Evolutionary conservation across 768 basidiomycete genomes (phyloP).

Genomic region (Auricularia auricula-judae): DNA sequence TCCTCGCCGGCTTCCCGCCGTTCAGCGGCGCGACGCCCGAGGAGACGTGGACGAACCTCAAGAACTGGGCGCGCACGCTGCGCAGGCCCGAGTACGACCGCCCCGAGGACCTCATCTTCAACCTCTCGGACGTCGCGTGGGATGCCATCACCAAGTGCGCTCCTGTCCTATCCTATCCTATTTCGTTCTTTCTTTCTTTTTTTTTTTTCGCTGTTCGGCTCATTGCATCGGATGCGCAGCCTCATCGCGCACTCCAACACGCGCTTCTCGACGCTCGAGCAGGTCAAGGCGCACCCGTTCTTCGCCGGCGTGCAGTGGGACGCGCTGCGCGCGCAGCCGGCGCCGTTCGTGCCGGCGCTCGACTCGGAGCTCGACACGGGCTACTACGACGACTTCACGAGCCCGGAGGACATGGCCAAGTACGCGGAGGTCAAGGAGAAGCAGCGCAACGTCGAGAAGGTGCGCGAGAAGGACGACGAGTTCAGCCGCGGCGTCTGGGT

Average conservation of each 20-base stretch:
- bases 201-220: too few species aligned
- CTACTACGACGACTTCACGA: slow-evolving; percentile 88
- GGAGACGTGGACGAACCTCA: slow-evolving; percentile 98
- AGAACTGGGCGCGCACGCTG: slow-evolving; percentile 92
- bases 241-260: slow-evolving; percentile 81
- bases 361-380: slow-evolving; percentile 93
- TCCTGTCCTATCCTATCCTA: neutral
- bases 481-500: slow-evolving; percentile 75
- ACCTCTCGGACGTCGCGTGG: slow-evolving; percentile 88
- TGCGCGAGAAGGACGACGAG: slow-evolving; percentile 77
- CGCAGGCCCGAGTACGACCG: slow-evolving; percentile 91
- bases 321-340: slow-evolving; percentile 57
- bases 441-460: slow-evolving; percentile 84
- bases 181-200: neutral
- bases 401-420: slow-evolving; percentile 91
- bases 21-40: slow-evolving; percentile 93
- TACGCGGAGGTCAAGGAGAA: slow-evolving; percentile 98
- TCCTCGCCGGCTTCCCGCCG: slow-evolving; percentile 92
- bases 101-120: slow-evolving; percentile 94
- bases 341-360: slow-evolving; percentile 90
- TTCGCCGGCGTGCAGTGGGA: slow-evolving; percentile 71
- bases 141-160: slow-evolving; percentile 76
- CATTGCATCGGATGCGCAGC: slow-evolving; percentile 25
- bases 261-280: slow-evolving; percentile 62
- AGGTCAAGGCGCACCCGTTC: slow-evolving; percentile 74